Evolutionary conservation across 306 rosid species (phyloP), one percentile per base, ranked within the genome.

Genomic region (Trifolium dubium): DNA sequence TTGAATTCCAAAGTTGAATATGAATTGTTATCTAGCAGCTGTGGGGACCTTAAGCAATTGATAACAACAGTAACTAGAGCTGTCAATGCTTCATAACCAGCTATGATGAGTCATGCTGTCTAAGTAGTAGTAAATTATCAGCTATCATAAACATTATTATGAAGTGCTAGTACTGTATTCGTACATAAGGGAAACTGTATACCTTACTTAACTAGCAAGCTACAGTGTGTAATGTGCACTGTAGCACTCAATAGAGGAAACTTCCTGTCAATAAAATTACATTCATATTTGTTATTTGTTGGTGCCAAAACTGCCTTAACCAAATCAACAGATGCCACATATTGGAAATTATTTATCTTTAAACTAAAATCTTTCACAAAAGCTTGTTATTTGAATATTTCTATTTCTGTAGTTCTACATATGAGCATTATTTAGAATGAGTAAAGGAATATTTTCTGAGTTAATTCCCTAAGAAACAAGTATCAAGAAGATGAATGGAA

Each of bases 381-480:
- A 3, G 18, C 0, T n/a, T n/a, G 55, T 6, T 49, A 15, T n/a
- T 49, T 44, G 55, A 49, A 7, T 49, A 14, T 49, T n/a, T 49
- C 53, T 47, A 13, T n/a, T n/a, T n/a, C n/a, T n/a, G n/a, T 49
- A 23, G 51, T 31, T 63, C 8, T 11, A 13, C 15, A 15, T 40
- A 10, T 34, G 59, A 72, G 69, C 90, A 75, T 79, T 90, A 75
- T 79, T 90, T 77, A n/a, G 54, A 49, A 14, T 49, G 54, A 51
- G 58, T 51, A 29, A 51, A 51, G 19, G 54, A 49, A 5, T 8
- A n/a, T 49, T 5, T 51, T 65, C 28, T 51, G 56, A 51, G 73
- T 30, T 51, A 78, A 73, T 77, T 80, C 67, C 82, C 69, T 35
- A 47, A 34, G 32, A 56, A 81, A 77, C 73, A 83, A 80, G 85